These are phyloP conservation scores for Cicer arietinum DNA, from an alignment of 306 rosid species.

Conservation along the genomic window DNA sequence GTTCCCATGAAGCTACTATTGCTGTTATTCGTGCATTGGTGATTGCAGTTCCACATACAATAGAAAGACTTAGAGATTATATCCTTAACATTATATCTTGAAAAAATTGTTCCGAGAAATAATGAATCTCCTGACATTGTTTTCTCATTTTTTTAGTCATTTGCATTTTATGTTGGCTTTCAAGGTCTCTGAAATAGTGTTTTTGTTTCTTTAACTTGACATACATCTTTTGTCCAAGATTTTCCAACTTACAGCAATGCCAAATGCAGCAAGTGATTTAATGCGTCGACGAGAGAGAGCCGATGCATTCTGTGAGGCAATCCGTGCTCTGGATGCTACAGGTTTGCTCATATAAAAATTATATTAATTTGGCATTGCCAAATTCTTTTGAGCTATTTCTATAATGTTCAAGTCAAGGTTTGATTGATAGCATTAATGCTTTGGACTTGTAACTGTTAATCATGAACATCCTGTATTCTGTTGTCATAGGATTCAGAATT, in stretches of 20 bases:
- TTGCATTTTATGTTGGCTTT: too few relatives aligned
- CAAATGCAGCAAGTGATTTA: constrained; percentile 61
- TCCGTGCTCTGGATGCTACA: constrained; percentile 96
- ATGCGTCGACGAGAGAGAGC: constrained; percentile 73
- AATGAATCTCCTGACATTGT: constrained; percentile 14
- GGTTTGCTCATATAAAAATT: constrained; percentile 54
- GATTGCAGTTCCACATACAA: constrained; percentile 92
- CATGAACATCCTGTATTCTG: constrained; percentile 5
- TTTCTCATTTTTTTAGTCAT: constrained; percentile 35
- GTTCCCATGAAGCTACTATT: constrained; percentile 92
- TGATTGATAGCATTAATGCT: constrained; percentile 4
- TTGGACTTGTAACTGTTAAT: background rate
- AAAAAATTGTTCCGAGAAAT: constrained; percentile 8
- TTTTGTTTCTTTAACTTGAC: constrained; percentile 67
- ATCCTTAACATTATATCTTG: constrained; percentile 64
- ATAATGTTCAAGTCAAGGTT: constrained; percentile 12
- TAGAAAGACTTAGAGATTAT: constrained; percentile 92
- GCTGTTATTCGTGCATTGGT: constrained; percentile 92
- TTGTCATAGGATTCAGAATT: constrained; percentile 12
- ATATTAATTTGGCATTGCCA: background rate
- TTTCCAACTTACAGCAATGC: constrained; percentile 73
- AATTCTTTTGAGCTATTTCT: constrained; percentile 14
- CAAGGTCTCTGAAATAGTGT: constrained; percentile 5
- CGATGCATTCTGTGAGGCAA: constrained; percentile 93
- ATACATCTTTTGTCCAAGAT: constrained; percentile 97